Evolutionary conservation across 495 filamentous ascomycete species (phyloP), one percentile per base, ranked within the genome.

Genomic region (Delitschia confertaspora): DNA sequence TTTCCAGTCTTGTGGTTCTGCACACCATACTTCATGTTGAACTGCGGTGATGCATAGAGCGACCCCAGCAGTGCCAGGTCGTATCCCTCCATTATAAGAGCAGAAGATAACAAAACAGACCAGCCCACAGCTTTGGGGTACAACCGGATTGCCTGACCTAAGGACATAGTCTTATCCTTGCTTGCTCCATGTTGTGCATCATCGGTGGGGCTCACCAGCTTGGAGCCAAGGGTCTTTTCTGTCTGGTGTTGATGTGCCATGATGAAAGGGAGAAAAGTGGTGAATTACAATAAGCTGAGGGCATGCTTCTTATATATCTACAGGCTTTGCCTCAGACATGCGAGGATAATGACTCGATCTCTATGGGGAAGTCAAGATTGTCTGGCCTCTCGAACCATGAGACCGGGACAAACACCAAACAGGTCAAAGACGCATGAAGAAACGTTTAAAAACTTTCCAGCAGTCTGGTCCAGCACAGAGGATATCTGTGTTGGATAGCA

Each of bases 1-100:
- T 47, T 47, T 3, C 58, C 60, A 14, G 29, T 51, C 17, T 47
- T 26, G 3, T 42, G 30, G 6, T 43, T 36, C 33, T 49, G 49
- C 20, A 34, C 22, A 16, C 56, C 56, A 31, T 51, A 60, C 20
- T 54, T 51, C 37, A 39, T 47, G 26, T 59, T 56, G 54, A 69
- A 70, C 7, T 51, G 42, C 0, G 62, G 58, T 23, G 50, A 53
- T 2, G 49, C 66, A 49, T 57, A 62, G 31, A 70, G 54, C 37
- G 30, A 51, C 18, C 49, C 48, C 23, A 69, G 31, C n/a, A 66
- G 40, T 11, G 47, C 45, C 1, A 60, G 50, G 49, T 71, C 68
- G 46, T 64, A 71, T 8, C 63, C 65, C 24, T 68, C 65, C 68
- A 71, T 71, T 31, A 67, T 56, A 3, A 65, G 47, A 1, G 56